Conservation (phyloP, 306 rosid species). For the Lathyrus oleraceus region DNA sequence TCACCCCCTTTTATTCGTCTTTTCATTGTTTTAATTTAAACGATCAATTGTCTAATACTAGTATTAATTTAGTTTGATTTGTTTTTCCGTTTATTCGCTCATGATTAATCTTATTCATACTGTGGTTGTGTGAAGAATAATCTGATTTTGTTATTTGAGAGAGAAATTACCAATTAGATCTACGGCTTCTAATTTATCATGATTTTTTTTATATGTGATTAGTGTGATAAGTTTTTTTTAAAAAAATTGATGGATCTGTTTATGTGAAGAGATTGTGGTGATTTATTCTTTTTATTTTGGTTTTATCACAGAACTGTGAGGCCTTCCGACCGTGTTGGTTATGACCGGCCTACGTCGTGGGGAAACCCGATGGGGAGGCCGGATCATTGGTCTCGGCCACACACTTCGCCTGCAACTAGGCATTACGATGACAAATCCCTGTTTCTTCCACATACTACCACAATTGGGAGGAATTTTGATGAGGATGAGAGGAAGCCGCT, state of each 20-base stretch:
- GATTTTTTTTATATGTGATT: background rate
- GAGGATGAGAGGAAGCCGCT: constrained; percentile 98
- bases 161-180: constrained; percentile 32
- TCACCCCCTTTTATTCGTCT: constrained; percentile 8
- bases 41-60: no score
- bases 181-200: constrained; percentile 6
- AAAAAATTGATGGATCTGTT: constrained; percentile 40
- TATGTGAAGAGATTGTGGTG: constrained; percentile 24
- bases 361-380: constrained; percentile 65
- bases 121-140: background rate
- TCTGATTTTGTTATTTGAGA: background rate
- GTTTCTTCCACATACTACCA: constrained; percentile 60
- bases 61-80: no score
- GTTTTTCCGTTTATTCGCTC: no score
- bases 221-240: background rate
- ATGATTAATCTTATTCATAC: no score
- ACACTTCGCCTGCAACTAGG: constrained; percentile 78
- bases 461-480: constrained; percentile 91
- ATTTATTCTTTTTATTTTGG: background rate
- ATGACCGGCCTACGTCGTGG: constrained; percentile 75
- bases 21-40: no score
- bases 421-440: constrained; percentile 78
- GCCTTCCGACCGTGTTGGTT: constrained; percentile 73
- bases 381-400: constrained; percentile 87
- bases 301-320: constrained; percentile 51